Conservation (phyloP, 2,329 filamentous ascomycete genomes). For the Scedosporium dehoogii region DNA sequence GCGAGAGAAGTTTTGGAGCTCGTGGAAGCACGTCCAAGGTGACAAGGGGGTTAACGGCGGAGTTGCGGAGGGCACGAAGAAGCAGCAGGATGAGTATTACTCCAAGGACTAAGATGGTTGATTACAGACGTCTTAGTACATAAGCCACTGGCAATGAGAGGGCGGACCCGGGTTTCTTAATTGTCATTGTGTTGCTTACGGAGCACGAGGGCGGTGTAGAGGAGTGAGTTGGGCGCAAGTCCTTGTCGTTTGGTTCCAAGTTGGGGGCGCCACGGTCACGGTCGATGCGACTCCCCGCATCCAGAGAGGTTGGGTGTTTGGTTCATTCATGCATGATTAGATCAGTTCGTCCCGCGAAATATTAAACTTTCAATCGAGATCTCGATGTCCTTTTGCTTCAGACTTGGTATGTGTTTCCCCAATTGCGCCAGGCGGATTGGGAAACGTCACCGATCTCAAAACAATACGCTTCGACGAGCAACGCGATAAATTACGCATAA, state of each 20-base stretch:
- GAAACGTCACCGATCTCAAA: not conserved
- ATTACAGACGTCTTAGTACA: not conserved
- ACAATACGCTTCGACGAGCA: not conserved
- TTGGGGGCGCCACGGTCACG: no score
- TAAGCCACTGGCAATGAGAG: not conserved
- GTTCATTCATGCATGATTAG: no score
- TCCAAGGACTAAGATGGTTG: not conserved
- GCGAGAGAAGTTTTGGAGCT: conserved; percentile 62
- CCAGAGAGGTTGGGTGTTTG: no score
- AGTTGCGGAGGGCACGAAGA: conserved; percentile 22
- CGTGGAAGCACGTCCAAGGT: conserved; percentile 28
- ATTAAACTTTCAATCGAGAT: no score
- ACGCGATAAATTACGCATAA: not conserved
- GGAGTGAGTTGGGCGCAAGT: not conserved
- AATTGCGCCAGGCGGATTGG: not conserved
- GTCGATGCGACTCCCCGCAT: no score
- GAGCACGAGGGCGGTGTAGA: not conserved
- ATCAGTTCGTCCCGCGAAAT: no score
- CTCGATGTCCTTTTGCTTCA: no score
- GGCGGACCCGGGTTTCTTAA: not conserved
- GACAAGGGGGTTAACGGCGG: conserved; percentile 13
- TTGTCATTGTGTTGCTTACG: not conserved
- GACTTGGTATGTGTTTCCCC: not conserved
- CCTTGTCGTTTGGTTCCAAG: not conserved
- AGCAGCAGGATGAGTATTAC: conserved; percentile 40